phyloP scores from a whole-genome alignment of 2,329 filamentous ascomycete species.

The Stromatinia cepivora region DNA sequence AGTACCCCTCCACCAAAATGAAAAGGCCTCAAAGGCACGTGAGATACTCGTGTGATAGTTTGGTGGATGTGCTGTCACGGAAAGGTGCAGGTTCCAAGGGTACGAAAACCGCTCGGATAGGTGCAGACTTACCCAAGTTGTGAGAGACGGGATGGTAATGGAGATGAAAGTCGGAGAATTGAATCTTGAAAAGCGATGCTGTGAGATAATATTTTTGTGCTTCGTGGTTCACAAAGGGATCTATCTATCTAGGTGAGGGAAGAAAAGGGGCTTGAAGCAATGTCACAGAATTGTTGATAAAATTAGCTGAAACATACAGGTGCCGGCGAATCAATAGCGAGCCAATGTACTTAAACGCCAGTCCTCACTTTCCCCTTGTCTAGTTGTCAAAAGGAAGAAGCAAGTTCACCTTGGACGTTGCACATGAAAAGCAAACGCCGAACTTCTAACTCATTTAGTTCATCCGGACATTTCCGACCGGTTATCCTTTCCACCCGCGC shows the following conservation, averaged over 20 bases:
- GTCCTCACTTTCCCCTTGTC: background rate
- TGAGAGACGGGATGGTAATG: constrained; percentile 1
- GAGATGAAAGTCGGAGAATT: constrained; percentile 20
- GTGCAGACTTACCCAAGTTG: constrained; percentile 4
- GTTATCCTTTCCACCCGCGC: constrained; percentile 8
- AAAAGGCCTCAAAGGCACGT: constrained; percentile 16
- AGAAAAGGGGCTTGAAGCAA: background rate
- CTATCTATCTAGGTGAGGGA: background rate
- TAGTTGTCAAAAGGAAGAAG: constrained; percentile 5
- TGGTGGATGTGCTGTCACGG: constrained; percentile 21
- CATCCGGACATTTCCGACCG: constrained; percentile 3
- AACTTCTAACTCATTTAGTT: constrained; percentile 10
- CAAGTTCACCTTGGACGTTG: background rate
- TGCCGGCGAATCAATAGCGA: background rate
- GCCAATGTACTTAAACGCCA: background rate
- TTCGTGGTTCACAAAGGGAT: background rate
- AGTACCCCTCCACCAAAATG: constrained; percentile 11
- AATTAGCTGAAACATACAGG: constrained; percentile 14
- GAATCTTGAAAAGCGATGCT: constrained; percentile 10
- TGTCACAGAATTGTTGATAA: background rate
- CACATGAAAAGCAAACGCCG: constrained; percentile 17
- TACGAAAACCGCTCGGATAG: constrained; percentile 19
- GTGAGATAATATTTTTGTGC: constrained; percentile 1
- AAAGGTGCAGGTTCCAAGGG: constrained; percentile 21
- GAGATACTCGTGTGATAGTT: constrained; percentile 16